A percentile compares a stretch with the other conserved stretches of the same genome.
These are phyloP conservation scores for Pulchroboletus neoregius DNA, from an alignment of 1,284 basidiomycete genomes.

Conservation along the genomic window DNA sequence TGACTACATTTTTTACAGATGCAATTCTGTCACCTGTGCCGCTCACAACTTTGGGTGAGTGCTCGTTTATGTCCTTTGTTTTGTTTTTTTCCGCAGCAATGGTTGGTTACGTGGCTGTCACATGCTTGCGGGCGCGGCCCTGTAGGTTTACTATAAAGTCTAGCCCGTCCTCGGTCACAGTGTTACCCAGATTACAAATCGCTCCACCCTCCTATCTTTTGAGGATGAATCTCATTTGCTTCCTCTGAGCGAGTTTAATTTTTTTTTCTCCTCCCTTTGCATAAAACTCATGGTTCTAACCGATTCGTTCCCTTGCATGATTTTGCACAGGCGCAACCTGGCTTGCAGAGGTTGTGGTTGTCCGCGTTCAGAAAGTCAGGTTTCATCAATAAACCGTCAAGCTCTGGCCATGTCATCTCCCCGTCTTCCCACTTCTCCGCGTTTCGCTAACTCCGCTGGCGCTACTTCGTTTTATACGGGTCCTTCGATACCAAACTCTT, in stretches of 20 bases:
- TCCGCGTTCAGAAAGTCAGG: constrained; percentile 44
- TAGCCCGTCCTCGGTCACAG: no score
- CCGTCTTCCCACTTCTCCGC: constrained; percentile 41
- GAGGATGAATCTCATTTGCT: constrained; percentile 10
- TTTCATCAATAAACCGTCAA: constrained; percentile 31
- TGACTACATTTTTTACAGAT: constrained; percentile 40
- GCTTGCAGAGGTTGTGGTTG: constrained; percentile 71
- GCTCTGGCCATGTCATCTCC: constrained; percentile 25
- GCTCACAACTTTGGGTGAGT: constrained; percentile 75
- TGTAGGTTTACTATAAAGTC: no score
- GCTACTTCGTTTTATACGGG: constrained; percentile 11
- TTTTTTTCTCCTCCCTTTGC: constrained; percentile 24
- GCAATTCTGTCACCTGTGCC: constrained; percentile 54
- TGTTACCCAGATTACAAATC: constrained; percentile 26
- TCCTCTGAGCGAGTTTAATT: constrained; percentile 11
- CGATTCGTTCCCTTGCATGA: constrained; percentile 44
- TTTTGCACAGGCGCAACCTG: constrained; percentile 61
- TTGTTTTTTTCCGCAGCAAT: not conserved
- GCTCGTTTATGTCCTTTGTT: constrained; percentile 5
- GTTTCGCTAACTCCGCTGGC: constrained; percentile 34
- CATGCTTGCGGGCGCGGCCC: constrained; percentile 3
- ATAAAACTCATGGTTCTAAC: constrained; percentile 36
- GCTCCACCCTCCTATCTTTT: constrained; percentile 20
- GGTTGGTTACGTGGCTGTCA: not conserved
- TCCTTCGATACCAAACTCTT: constrained; percentile 27